Conservation (phyloP, 257 asterid species). For the Solanum chmielewskii region DNA sequence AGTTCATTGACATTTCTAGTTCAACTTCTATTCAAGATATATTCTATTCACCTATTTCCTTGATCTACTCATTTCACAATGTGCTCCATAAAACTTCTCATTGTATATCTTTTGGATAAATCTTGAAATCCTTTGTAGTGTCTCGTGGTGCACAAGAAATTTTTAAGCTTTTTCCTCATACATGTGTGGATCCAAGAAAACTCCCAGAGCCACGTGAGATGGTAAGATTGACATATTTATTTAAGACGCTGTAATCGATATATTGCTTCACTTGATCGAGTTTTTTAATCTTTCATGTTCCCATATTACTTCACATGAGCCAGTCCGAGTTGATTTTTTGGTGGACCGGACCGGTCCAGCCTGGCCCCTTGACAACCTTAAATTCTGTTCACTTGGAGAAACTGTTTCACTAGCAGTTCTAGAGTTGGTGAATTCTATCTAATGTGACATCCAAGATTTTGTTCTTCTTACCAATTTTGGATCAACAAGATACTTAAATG, state of each 20-base stretch:
- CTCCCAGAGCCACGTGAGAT: conserved; percentile 59
- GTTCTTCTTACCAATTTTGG: neutral
- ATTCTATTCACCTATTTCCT: neutral
- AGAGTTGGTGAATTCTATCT: neutral
- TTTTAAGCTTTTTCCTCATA: conserved; percentile 91
- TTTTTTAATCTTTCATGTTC: neutral
- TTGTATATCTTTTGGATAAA: neutral
- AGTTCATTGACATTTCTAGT: neutral
- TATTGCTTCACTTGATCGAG: neutral
- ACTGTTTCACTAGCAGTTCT: neutral
- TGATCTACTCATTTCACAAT: neutral
- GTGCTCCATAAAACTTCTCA: neutral
- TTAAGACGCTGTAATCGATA: neutral
- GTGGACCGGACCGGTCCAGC: neutral
- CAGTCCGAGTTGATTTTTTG: neutral
- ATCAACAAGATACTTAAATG: neutral
- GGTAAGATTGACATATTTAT: conserved; percentile 24
- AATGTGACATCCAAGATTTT: neutral
- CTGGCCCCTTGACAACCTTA: neutral
- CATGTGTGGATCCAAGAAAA: conserved; percentile 54
- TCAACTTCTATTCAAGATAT: neutral
- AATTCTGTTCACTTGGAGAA: neutral
- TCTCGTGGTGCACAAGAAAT: conserved; percentile 89
- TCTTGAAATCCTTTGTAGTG: conserved; percentile 29
- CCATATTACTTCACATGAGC: neutral